phyloP scores from a whole-genome alignment of 2,329 filamentous ascomycete species.

The Rhinocladiella mackenziei region DNA sequence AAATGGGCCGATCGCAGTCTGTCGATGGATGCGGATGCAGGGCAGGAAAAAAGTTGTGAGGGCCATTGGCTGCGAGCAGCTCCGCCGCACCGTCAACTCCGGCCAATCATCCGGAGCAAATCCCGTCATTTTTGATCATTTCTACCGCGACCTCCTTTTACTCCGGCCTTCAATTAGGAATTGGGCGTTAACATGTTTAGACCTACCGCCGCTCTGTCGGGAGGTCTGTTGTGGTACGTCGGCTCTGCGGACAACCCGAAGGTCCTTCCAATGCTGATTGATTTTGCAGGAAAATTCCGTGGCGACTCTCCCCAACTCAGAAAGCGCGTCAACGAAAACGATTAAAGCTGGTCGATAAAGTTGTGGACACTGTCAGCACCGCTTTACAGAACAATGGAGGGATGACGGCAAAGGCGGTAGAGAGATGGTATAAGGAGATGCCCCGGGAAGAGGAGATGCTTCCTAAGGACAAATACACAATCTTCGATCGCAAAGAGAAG shows the following conservation, averaged over 20 bases:
- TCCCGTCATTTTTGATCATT: too few relatives aligned
- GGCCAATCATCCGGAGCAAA: background rate
- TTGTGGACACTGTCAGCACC: conserved; percentile 77
- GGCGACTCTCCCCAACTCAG: conserved; percentile 87
- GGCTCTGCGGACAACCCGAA: background rate
- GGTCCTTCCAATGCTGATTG: background rate
- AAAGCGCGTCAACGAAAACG: conserved; percentile 82
- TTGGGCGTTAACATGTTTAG: conserved; percentile 89
- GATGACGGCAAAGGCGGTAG: conserved; percentile 68
- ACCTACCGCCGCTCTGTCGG: conserved; percentile 68
- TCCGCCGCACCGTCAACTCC: too few relatives aligned
- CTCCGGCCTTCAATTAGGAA: too few relatives aligned
- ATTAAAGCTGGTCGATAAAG: conserved; percentile 76
- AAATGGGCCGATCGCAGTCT: background rate
- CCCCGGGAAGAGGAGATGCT: conserved; percentile 93
- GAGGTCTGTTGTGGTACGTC: conserved; percentile 75
- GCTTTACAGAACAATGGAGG: conserved; percentile 71
- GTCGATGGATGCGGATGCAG: background rate
- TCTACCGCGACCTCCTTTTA: too few relatives aligned
- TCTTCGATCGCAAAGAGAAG: conserved; percentile 96
- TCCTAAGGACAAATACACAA: conserved; percentile 93
- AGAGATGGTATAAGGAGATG: conserved; percentile 94
- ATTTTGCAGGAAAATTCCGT: conserved; percentile 77
- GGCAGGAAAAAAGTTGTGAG: background rate
- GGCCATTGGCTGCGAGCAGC: conserved; percentile 3